Evolutionary conservation across 1,139 yeast species (phyloP), one percentile per base, ranked within the genome.

Genomic region (Suhomyces anneliseae): DNA sequence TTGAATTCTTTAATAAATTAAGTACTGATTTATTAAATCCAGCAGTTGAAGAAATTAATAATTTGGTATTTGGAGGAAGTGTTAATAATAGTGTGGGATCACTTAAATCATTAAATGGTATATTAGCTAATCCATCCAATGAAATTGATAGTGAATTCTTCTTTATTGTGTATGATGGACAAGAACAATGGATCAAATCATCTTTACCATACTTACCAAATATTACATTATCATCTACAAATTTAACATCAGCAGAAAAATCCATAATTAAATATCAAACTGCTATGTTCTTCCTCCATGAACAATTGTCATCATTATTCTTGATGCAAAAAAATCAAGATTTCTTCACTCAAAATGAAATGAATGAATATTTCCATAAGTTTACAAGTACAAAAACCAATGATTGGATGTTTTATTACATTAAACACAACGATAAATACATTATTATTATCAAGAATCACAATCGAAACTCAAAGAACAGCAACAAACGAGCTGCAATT

Each of bases 371-470:
- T 53, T 70, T 73, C 45, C 79, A 75, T 55, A 75, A 75, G 50
- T 74, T 74, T 55, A 70, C 70, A 39, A 66, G 70, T 47, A 69
- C 67, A 46, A 68, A 66, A 46, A 53, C 55, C 32, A 72, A 68
- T 46, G 78, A 74, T 55, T 75, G 79, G 79, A 70, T 74, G 71
- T 66, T 75, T 52, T 75, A 75, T 57, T 70, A 68, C 49, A 58
- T 74, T 41, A 62, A 61, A 37, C 60, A 66, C 49, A 61, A 64
- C 11, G 61, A 57, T 7, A 69, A 67, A 48, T 65, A 58, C 48
- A 67, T 74, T 34, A 60, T 73, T 12, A 63, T 74, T 34, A 69
- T 75, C 10, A 71, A 71, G 50, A 72, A 71, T 50, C 64, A 62
- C 44, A 71, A 66, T 46, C 65, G 64, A 43, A 61, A 56, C 39